Base-by-base conservation (phyloP, 805 yeast species). In the Wickerhamomyces silvicola region DNA sequence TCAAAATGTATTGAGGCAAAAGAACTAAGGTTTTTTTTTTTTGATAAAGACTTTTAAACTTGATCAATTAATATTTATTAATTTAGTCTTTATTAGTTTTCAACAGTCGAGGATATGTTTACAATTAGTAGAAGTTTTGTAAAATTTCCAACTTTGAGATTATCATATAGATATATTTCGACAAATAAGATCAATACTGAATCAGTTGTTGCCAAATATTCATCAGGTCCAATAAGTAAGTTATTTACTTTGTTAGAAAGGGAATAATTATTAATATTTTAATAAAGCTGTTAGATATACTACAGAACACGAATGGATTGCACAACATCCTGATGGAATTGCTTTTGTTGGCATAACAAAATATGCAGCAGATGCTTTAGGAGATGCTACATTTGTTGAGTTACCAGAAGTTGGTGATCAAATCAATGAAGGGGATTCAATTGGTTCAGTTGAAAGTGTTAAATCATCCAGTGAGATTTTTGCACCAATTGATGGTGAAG, bases 351-450 rank as follows among this genome's bases (percentile, higher is more conserved):
- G 98, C 19, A 86, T 92, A 59, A 87, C 98, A 36, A 76, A 74
- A 50, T 88, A 92, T 56, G 98, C 98, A 13, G 81, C 96, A 15
- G 95, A 87, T 52, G 94, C 97, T 7, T 73, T 92, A 39, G 98
- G 98, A 27, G 98, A 92, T 61, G 94, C 94, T 35, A 94, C 97
- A 4, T 92, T 70, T 56, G 81, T 88, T 38, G 98, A 92, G 62
- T 69, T 90, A 46, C 94, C 95, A 28, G 88, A 80, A 45, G 72
- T 71, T 24, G 83, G 79, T 24, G 71, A 68, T 24, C 64, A 53
- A 19, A 67, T 80, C 35, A 77, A 66, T 36, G 68, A 70, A 30
- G 94, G 94, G 31, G 97, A 86, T 42, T 66, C 90, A 10, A 66
- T 92, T 54, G 97, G 97, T 6, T 82, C 95, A 20, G 94, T 92